Evolutionary conservation across 371 early-diverging fungal species (phyloP), one percentile per base, ranked within the genome.

Genomic region (Apophysomyces sp.): DNA sequence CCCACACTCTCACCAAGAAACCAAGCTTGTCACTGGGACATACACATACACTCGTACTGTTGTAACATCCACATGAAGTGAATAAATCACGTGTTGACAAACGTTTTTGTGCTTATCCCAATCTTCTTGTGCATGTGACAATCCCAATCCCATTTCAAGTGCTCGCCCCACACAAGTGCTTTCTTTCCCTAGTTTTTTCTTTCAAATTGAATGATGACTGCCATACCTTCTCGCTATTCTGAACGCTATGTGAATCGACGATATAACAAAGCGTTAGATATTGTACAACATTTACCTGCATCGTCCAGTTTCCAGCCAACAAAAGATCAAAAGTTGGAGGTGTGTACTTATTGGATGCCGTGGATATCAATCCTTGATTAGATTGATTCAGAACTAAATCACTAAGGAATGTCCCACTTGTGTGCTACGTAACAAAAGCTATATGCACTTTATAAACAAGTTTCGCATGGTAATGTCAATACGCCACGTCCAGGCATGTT

Each of bases 381-480:
- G 11, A 34, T 6, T 27, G 15, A 37, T 52, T 44, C 49, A 44
- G 49, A 16, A 44, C 49, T 44, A 44, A 44, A 44, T 44, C 2
- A 36, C 12, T 44, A 37, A 31, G 36, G 57, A 5, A 39, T 54
- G 24, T n/a, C 30, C 31, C 15, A 1, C 4, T 8, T 44, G 21
- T 26, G 27, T 44, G 49, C 49, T 21, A 44, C 21, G 31, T 39
- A 27, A 15, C 18, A 16, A 34, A 57, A 81, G 81, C 54, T 81
- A 4, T 81, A 81, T 67, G 78, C 76, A 7, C 68, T 74, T 29
- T 78, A 78, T 58, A 81, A 81, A 30, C 80, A 80, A 70, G 77
- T 71, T 11, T 68, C 79, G 11, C 63, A 71, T 27, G 80, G 80
- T 3, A 60, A 80, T 63, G 63, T 76, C 2, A 69, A 69, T 60